Evolutionary conservation across 1,284 basidiomycete species (phyloP), one percentile per base, ranked within the genome.

Genomic region (Apiotrichum siamense): DNA sequence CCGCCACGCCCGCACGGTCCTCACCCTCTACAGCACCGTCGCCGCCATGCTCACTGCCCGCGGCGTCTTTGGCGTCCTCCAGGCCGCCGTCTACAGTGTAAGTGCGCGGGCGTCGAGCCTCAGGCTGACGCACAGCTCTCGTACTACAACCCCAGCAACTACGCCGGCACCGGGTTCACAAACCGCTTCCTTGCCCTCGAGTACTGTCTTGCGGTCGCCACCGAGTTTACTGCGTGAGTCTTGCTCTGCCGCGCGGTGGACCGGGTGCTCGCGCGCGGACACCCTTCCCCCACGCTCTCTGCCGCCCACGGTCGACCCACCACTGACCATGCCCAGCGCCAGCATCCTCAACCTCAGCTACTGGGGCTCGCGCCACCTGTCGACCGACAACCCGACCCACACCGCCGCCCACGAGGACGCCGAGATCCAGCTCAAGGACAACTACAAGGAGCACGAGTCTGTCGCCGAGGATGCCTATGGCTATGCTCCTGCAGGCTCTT

Each of bases 51-150:
- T 65, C 27, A 32, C 54, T 43, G 45, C 53, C 24, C 58, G 64
- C 20, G 64, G 64, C 38, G 43, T 64, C 23, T 63, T 65, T 35
- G 64, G 64, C 17, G 53, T 65, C 11, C 60, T 65, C 31, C 62
- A 65, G 49, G 49, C 52, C 6, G 45, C 27, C 3, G 18, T 54
- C 21, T 35, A 18, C 31, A 46, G 27, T 3, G 47, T 55, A n/a
- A 21, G 51, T 40, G 2, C 6, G 29, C 4, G 17, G 1, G 13
- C n/a, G n/a, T n/a, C n/a, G n/a, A n/a, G n/a, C n/a, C n/a, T n/a
- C n/a, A 10, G 18, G 35, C 35, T 50, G 7, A 51, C 50, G 33
- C 18, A 7, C 42, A 59, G 38, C 52, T 64, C 37, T 38, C 32
- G 5, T 53, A 52, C 38, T 49, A 56, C 47, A 63, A 62, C 44